phyloP scores from a whole-genome alignment of 1,284 basidiomycete species.

The Agroathelia rolfsii region DNA sequence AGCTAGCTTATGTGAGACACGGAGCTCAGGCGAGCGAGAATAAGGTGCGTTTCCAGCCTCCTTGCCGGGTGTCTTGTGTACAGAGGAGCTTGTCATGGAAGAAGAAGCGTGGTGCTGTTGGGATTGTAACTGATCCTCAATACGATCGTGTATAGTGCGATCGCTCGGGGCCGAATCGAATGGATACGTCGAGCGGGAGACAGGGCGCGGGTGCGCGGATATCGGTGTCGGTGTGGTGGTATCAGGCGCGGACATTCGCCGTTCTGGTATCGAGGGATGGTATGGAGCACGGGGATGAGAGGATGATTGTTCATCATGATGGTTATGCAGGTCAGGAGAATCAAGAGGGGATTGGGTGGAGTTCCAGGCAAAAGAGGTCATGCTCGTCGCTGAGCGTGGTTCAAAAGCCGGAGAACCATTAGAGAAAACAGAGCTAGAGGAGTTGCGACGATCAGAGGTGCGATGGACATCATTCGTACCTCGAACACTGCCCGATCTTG shows the following conservation, averaged over 20 bases:
- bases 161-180: too few relatives aligned
- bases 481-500: constrained; percentile 30
- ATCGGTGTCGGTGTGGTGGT: constrained; percentile 31
- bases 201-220: constrained; percentile 40
- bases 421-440: too few relatives aligned
- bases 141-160: too few relatives aligned
- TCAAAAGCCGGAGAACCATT: too few relatives aligned
- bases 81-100: constrained; percentile 21
- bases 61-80: constrained; percentile 24
- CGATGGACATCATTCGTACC: constrained; percentile 11
- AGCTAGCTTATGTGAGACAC: constrained; percentile 89
- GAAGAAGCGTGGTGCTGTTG: constrained; percentile 30
- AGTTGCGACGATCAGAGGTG: too few relatives aligned
- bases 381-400: too few relatives aligned
- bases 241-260: constrained; percentile 66
- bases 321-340: constrained; percentile 24
- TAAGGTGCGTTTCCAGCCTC: constrained; percentile 67
- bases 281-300: constrained; percentile 36
- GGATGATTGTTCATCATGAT: constrained; percentile 32
- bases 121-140: too few relatives aligned
- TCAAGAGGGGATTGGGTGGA: constrained; percentile 37
- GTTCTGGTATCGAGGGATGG: constrained; percentile 37
- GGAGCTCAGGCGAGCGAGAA: constrained; percentile 86
- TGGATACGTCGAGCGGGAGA: constrained; percentile 59
- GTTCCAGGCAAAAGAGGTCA: constrained; percentile 66